Percentiles rank a stretch among this genome's conserved stretches.
phyloP scores from a whole-genome alignment of 106 monocot species.

The Allium sativum region DNA sequence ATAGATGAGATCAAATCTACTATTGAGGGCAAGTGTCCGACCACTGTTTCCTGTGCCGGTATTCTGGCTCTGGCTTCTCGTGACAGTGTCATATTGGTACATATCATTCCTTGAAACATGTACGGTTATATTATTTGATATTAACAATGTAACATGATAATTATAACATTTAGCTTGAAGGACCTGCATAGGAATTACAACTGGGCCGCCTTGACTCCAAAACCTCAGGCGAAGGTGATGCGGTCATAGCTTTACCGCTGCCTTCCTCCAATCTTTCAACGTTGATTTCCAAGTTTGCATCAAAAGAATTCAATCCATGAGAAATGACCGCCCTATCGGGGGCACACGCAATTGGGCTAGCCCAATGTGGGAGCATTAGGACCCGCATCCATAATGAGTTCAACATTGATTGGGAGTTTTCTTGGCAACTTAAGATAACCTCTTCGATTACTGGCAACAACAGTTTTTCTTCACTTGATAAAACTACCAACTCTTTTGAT shows the following conservation, averaged over 20 bases:
- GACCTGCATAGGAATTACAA: conserved; percentile 21
- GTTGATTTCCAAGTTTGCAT: conserved; percentile 13
- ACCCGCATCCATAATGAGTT: conserved; percentile 17
- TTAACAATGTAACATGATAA: no score
- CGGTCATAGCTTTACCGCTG: conserved; percentile 14
- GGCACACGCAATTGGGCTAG: conserved; percentile 32
- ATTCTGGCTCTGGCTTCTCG: conserved; percentile 40
- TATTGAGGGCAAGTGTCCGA: conserved; percentile 27
- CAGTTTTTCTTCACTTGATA: conserved; percentile 15
- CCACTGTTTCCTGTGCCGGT: conserved; percentile 54
- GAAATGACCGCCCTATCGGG: conserved; percentile 36
- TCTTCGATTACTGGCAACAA: conserved; percentile 13
- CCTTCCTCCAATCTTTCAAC: conserved; percentile 11
- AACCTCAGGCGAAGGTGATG: conserved; percentile 18
- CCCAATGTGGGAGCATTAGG: conserved; percentile 12
- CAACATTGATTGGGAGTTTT: conserved; percentile 15
- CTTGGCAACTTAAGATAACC: background rate
- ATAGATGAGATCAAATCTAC: conserved; percentile 43
- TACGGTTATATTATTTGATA: no score
- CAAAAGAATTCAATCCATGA: conserved; percentile 8
- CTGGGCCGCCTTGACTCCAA: conserved; percentile 19
- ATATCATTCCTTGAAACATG: no score
- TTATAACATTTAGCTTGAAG: conserved; percentile 17
- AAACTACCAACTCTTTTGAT: conserved; percentile 1
- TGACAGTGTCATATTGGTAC: conserved; percentile 22